Percentiles rank a stretch among this genome's conserved stretches.
These are phyloP conservation scores for Yarrowia sp. DNA, from an alignment of 805 yeast species.

Conservation along the genomic window DNA sequence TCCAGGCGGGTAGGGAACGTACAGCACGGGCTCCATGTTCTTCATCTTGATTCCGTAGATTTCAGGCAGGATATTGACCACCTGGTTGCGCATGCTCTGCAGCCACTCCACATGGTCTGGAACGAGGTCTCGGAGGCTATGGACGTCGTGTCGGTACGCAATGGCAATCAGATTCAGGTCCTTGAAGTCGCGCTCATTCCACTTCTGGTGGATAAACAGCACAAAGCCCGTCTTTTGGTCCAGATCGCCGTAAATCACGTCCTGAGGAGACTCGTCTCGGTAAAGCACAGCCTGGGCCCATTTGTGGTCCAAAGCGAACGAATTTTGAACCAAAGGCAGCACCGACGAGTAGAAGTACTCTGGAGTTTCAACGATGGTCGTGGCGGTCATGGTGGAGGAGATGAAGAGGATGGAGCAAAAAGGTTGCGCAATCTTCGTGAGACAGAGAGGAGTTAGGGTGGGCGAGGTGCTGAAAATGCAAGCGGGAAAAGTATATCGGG, in stretches of 20 bases:
- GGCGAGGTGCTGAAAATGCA: not conserved
- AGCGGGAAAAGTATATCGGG: not conserved
- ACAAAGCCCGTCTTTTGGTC: constrained; percentile 25
- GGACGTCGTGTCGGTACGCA: constrained; percentile 21
- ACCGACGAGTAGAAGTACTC: constrained; percentile 3
- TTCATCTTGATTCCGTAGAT: constrained; percentile 23
- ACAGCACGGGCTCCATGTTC: not conserved
- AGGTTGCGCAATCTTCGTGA: not conserved
- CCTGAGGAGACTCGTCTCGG: constrained; percentile 20
- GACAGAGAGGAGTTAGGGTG: not conserved
- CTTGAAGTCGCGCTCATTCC: constrained; percentile 10
- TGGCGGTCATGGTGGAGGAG: constrained; percentile 15
- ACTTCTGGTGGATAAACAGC: constrained; percentile 3
- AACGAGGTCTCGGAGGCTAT: constrained; percentile 2
- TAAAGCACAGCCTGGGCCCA: constrained; percentile 25
- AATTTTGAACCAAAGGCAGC: constrained; percentile 5
- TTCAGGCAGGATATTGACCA: constrained; percentile 15
- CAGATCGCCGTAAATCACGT: constrained; percentile 24
- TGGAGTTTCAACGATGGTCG: constrained; percentile 1
- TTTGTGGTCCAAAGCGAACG: not conserved
- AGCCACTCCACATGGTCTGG: constrained; percentile 21
- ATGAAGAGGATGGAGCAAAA: not conserved
- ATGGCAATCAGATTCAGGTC: constrained; percentile 19
- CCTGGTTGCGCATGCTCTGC: constrained; percentile 16
- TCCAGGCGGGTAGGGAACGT: constrained; percentile 13